Base-by-base conservation (phyloP, 129 eudicot genomes). In the Flaveria linearis region DNA sequence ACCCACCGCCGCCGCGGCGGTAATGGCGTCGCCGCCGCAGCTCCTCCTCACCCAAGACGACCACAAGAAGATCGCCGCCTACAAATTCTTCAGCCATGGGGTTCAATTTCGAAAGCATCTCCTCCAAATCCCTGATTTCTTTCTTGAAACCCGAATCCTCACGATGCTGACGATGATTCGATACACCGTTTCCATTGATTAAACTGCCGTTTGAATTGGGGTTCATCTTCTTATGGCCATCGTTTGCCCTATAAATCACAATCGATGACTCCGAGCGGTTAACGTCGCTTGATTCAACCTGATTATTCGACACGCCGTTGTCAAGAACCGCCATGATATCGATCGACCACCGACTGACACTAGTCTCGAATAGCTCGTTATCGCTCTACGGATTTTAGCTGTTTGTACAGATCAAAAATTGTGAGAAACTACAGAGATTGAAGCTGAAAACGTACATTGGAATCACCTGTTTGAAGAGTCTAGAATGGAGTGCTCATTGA, bases 311-410 rank as follows among this genome's bases (percentile, higher is more conserved):
- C 43, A 81, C 91, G 60, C 82, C 85, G 83, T 88, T 91, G 68
- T 87, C 97, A 72, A 87, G 90, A 83, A 91, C 83, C 51, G 97
- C 92, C 97, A 91, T 91, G 85, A 80, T 82, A 81, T 65, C 71
- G 70, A 82, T 61, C 53, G 41, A 43, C 72, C 52, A 58, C 69
- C 64, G 60, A 81, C 46, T 75, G 76, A 45, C 74, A 80, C 60
- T 73, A 11, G 83, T 72, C 39, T 30, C 12, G n/a, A 30, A 17
- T 42, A 25, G 72, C 36, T 30, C 36, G 36, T 30, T 30, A 15
- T 62, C 11, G 15, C 13, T 47, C 52, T 10, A 47, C n/a, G 15
- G 16, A 76, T 17, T 66, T 18, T 5, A 78, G 39, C 66, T 58
- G 73, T 69, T 49, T 57, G 18, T 18, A 61, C 72, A 58, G 72